Base-by-base conservation (phyloP, 306 rosid species). In the Gillenia trifoliata region DNA sequence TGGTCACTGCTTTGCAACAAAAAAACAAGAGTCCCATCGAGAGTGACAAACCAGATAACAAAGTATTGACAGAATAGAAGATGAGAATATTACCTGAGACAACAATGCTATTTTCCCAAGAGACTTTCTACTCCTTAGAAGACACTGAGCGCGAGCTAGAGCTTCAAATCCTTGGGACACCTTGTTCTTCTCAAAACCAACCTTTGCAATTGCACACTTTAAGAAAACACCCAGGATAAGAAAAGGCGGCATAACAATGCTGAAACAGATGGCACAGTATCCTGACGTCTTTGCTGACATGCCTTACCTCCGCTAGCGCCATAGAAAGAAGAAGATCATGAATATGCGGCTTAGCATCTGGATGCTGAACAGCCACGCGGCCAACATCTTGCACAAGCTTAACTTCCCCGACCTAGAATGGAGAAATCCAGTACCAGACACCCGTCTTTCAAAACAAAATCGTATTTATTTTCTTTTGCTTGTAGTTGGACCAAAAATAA, bases 81-180 rank as follows among this genome's bases (percentile, higher is more conserved):
- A 71, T 26, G n/a, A 17, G n/a, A 25, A 55, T 25, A 70, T 60
- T 82, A 86, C 98, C 86, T 91, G 92, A 57, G 86, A 92, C 79
- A 95, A 83, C 83, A 95, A 76, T 55, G 88, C 76, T 80, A 95
- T 66, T 80, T 92, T 91, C 61, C 90, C 90, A 29, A 95, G 89
- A 80, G 98, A 90, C 69, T 84, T 86, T 79, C 85, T 86, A 80
- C 96, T 89, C 85, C 96, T 81, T 43, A 95, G 88, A 80, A 92
- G 83, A 86, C 87, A 77, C 76, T 89, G 99, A n/a, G 99, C 98
- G 60, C 93, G 98, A 70, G 98, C 97, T 62, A 95, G 99, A 75
- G 99, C 98, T 88, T 95, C 99, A 67, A 95, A 95, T 68, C 99
- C 99, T 78, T 90, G 96, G 72, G 97, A 90, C 59, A 95, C 93